Evolutionary conservation across 2,329 filamentous ascomycete species (phyloP), one percentile per base, ranked within the genome.

Genomic region (Ophiostoma fasciatum): DNA sequence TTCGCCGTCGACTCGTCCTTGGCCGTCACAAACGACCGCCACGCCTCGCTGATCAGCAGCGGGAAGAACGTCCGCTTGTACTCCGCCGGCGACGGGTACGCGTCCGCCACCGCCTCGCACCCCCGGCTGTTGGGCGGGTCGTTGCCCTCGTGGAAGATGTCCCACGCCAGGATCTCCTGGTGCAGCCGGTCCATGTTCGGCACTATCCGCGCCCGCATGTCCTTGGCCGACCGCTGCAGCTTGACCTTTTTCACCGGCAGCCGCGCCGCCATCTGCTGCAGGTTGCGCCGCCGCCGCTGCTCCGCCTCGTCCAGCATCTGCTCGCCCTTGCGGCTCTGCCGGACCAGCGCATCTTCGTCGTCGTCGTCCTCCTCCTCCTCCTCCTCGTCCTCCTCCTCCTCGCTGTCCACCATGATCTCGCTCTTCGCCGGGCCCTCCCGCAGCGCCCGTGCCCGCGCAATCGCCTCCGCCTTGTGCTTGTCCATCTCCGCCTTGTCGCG

Each of bases 31-130:
- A 98, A 90, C 5, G 82, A 82, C 51, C 92, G 82, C 90, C 90
- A 98, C 21, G 88, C 88, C 62, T 98, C 90, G 19, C 93, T 78
- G 21, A 90, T 75, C 23, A 98, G 67, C 17, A 98, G 65, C 6
- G 88, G 87, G 46, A 92, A 78, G 56, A 98, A 98, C 0, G 85
- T 94, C 40, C 74, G 68, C 53, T 92, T 82, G 53, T 98, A 98
- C 33, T 82, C 76, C 29, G 62, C 61, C 1, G 85, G 81, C 46
- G 84, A 77, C 20, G 64, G 56, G 57, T 94, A 98, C 1, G 73
- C 74, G 42, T 82, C 78, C 5, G 79, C 76, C 10, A 98, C 88
- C 36, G 74, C 65, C 31, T 68, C 74, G 50, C 88, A 93, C 30
- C 74, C 67, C 32, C 77, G 75, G 13, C 74, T 74, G 35, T 73